phyloP scores from a whole-genome alignment of 1,284 basidiomycete genomes.

The Pyrrhoderma noxium region DNA sequence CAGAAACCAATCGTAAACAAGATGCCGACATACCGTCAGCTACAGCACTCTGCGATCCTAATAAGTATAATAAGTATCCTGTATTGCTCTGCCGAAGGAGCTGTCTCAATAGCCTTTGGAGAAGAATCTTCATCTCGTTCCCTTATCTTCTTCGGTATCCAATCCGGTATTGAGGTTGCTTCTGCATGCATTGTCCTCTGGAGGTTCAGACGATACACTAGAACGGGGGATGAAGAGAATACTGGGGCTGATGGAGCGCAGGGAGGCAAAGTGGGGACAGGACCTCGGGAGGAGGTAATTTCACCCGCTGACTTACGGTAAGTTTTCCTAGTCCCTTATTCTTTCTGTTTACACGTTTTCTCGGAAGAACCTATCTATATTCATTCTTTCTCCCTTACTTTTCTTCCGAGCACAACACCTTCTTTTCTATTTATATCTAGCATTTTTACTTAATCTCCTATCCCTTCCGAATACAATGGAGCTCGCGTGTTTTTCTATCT shows the following conservation, averaged over 20 bases:
- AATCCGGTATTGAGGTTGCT: slow-evolving; percentile 40
- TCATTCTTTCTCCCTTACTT: too few relatives aligned
- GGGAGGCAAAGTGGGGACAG: not conserved
- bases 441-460: too few relatives aligned
- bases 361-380: too few relatives aligned
- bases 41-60: slow-evolving; percentile 30
- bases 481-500: too few relatives aligned
- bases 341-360: too few relatives aligned
- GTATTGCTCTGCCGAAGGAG: slow-evolving; percentile 32
- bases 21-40: slow-evolving; percentile 24
- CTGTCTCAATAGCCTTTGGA: slow-evolving; percentile 37
- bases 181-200: slow-evolving; percentile 35
- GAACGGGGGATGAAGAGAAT: slow-evolving; percentile 32
- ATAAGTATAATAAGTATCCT: slow-evolving; percentile 29
- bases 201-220: slow-evolving; percentile 32
- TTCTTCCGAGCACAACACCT: too few relatives aligned
- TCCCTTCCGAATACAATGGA: too few relatives aligned
- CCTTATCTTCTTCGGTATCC: slow-evolving; percentile 46
- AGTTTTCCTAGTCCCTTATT: too few relatives aligned
- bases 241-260: too few relatives aligned
- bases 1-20: not conserved
- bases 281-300: slow-evolving; percentile 25
- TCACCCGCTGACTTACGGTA: too few relatives aligned
- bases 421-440: too few relatives aligned
- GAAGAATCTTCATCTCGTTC: slow-evolving; percentile 37